These are phyloP conservation scores for Sporisorium reilianum DNA, from an alignment of 1,284 basidiomycete species.

Conservation along the genomic window DNA sequence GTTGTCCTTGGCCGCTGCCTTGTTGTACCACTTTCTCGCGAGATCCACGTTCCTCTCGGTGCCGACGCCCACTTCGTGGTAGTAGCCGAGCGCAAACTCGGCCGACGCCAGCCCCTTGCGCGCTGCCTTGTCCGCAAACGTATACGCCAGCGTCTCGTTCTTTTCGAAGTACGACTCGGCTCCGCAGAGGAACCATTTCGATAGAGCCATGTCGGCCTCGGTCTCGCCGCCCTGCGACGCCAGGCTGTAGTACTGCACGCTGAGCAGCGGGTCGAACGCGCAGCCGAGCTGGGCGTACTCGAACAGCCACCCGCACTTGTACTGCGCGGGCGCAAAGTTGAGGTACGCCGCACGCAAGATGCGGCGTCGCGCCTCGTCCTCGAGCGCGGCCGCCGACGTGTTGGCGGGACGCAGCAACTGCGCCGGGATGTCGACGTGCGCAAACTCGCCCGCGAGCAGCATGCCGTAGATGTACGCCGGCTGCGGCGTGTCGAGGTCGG, in stretches of 20 bases:
- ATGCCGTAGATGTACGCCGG: slow-evolving; percentile 85
- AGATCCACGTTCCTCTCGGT: slow-evolving; percentile 74
- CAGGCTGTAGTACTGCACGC: slow-evolving; percentile 88
- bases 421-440: slow-evolving; percentile 55
- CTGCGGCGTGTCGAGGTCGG: slow-evolving; percentile 82
- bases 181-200: slow-evolving; percentile 94
- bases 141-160: slow-evolving; percentile 86
- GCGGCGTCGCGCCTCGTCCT: slow-evolving; percentile 53
- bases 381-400: slow-evolving; percentile 57
- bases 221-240: slow-evolving; percentile 78
- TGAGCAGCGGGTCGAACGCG: slow-evolving; percentile 87
- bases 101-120: slow-evolving; percentile 82
- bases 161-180: slow-evolving; percentile 84
- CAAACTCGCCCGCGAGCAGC: slow-evolving; percentile 77
- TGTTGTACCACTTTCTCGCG: slow-evolving; percentile 78
- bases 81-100: slow-evolving; percentile 95
- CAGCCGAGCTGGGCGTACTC: slow-evolving; percentile 89
- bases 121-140: slow-evolving; percentile 92
- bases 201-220: slow-evolving; percentile 94
- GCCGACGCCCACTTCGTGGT: slow-evolving; percentile 77
- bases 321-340: slow-evolving; percentile 87
- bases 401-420: slow-evolving; percentile 55
- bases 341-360: slow-evolving; percentile 87
- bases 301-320: slow-evolving; percentile 87
- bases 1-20: slow-evolving; percentile 82